phyloP scores from a whole-genome alignment of 2,329 filamentous ascomycete genomes.

The Colletotrichum higginsianum region DNA sequence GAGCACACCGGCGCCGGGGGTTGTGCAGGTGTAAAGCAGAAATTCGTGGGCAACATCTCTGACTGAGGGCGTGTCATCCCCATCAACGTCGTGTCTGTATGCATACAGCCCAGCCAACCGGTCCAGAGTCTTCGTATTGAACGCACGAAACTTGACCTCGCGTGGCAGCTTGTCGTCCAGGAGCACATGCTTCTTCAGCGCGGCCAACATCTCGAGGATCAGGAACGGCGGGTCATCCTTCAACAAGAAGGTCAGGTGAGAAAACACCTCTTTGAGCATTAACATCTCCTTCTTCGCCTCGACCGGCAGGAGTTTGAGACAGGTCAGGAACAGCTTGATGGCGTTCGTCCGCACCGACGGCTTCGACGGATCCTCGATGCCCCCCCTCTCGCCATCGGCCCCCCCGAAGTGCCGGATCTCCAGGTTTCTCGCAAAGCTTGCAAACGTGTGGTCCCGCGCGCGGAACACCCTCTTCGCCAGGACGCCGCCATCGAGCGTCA shows the following conservation, averaged over 20 bases:
- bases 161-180: conserved; percentile 81
- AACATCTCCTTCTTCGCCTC: conserved; percentile 87
- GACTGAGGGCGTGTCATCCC: conserved; percentile 65
- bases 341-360: conserved; percentile 89
- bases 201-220: conserved; percentile 80
- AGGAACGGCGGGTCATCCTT: conserved; percentile 83
- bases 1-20: conserved; percentile 79
- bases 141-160: conserved; percentile 80
- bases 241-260: conserved; percentile 84
- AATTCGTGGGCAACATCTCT: conserved; percentile 82
- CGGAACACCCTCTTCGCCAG: conserved; percentile 84
- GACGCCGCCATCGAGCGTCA: conserved; percentile 87
- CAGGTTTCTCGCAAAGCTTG: conserved; percentile 85
- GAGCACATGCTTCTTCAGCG: conserved; percentile 79
- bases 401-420: conserved; percentile 70
- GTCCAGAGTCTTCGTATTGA: conserved; percentile 82
- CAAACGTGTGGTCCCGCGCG: conserved; percentile 83
- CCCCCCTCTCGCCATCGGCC: conserved; percentile 56
- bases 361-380: conserved; percentile 74
- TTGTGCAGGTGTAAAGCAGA: conserved; percentile 82
- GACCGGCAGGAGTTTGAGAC: conserved; percentile 83
- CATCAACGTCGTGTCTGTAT: conserved; percentile 64
- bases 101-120: conserved; percentile 81
- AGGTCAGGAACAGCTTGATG: conserved; percentile 83
- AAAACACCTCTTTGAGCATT: conserved; percentile 84